Conservation (phyloP, 139 green algal species). For the Dunaliella primolecta region DNA sequence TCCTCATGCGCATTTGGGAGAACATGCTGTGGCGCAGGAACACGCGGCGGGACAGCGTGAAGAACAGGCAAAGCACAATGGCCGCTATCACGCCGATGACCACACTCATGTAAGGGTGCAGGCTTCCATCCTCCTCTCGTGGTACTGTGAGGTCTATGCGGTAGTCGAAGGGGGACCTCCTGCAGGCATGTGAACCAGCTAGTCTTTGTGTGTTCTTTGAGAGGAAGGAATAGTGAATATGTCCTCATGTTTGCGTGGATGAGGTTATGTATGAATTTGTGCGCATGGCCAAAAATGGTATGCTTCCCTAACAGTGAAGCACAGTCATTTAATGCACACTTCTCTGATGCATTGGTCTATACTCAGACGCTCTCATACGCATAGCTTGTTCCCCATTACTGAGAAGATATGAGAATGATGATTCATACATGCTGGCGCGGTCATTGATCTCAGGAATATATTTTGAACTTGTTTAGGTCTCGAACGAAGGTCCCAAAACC, state of each 20-base stretch:
- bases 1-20: neutral
- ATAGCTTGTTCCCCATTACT: too few relatives aligned
- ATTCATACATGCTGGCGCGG: too few relatives aligned
- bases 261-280: neutral
- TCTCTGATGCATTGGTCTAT: too few relatives aligned
- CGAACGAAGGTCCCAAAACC: too few relatives aligned
- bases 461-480: too few relatives aligned
- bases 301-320: too few relatives aligned
- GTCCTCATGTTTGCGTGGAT: neutral
- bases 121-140: neutral
- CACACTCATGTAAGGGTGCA: conserved; percentile 66
- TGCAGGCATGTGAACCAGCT: neutral
- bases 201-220: neutral
- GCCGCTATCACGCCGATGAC: conserved; percentile 54
- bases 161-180: neutral
- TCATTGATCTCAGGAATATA: too few relatives aligned
- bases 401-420: too few relatives aligned
- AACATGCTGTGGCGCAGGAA: conserved; percentile 15
- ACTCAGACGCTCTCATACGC: too few relatives aligned
- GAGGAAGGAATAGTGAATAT: neutral
- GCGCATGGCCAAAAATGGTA: too few relatives aligned
- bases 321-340: too few relatives aligned
- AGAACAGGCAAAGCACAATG: conserved; percentile 48
- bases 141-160: neutral
- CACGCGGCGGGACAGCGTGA: conserved; percentile 49